Evolutionary conservation across 257 asterid genomes (phyloP), one percentile per base, ranked within the genome.

Genomic region (Sherardia arvensis): DNA sequence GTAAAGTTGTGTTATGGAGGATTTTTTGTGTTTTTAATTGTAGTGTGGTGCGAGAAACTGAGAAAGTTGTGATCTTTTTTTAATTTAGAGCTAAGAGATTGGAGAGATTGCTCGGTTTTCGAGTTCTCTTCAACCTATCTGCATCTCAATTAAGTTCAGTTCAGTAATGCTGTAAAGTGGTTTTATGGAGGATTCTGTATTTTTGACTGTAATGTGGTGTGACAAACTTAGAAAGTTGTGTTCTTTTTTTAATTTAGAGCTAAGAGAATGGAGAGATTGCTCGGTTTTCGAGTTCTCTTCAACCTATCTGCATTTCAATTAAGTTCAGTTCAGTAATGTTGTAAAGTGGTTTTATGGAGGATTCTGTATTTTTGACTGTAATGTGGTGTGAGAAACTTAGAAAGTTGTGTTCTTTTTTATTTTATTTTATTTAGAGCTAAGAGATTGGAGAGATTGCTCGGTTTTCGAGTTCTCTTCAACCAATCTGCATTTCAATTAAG

Each of bases 401-500:
- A 79, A 73, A 57, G 66, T 14, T 70, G 30, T 56, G 8, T 6
- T n/a, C n/a, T n/a, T n/a, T 59, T 61, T 59, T n/a, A n/a, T n/a
- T n/a, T n/a, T n/a, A n/a, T n/a, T 47, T 11, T 49, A 66, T 69
- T 26, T 75, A 92, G 98, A 68, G 98, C 98, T 17, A 92, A 84
- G 84, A 85, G 99, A 68, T 66, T 89, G 84, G 99, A 92, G 66
- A 92, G 89, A 64, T 75, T 89, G 69, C 93, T 92, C 1, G 82
- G n/a, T n/a, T n/a, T n/a, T n/a, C n/a, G n/a, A n/a, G n/a, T n/a
- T n/a, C n/a, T n/a, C n/a, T n/a, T n/a, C n/a, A n/a, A n/a, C n/a
- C n/a, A n/a, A n/a, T n/a, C n/a, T n/a, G n/a, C n/a, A n/a, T n/a
- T 43, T 14, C 12, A 25, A 43, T 33, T 29, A 21, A 1, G 8